These are phyloP conservation scores for Chaetomium olivaceum DNA, from an alignment of 2,329 filamentous ascomycete genomes.

Conservation along the genomic window DNA sequence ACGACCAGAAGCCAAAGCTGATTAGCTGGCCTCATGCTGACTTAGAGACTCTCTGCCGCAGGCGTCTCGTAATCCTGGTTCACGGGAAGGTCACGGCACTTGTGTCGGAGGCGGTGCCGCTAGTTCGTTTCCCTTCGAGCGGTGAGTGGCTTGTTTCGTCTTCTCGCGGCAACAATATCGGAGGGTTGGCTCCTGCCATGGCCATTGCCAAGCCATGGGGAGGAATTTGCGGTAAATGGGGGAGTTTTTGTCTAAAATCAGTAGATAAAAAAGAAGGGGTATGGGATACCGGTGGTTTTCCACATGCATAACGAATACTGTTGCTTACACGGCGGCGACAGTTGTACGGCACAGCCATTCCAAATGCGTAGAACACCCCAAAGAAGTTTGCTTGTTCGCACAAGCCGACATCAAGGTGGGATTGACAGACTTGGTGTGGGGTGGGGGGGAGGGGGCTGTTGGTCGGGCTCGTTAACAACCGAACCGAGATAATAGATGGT, in stretches of 20 bases:
- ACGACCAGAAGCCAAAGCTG: background rate
- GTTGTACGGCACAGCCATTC: background rate
- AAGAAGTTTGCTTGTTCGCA: background rate
- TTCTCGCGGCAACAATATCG: background rate
- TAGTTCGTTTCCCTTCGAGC: constrained; percentile 15
- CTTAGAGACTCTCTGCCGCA: background rate
- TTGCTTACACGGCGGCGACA: background rate
- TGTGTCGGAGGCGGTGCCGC: constrained; percentile 23
- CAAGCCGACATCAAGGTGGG: background rate
- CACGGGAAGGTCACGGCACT: constrained; percentile 3
- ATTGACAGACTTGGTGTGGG: background rate
- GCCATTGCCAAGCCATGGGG: constrained; percentile 11
- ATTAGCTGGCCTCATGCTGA: constrained; percentile 9
- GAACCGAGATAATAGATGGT: background rate
- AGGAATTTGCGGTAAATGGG: background rate
- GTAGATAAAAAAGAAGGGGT: background rate
- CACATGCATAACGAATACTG: background rate
- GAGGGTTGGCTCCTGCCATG: constrained; percentile 7
- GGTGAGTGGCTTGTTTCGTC: constrained; percentile 17
- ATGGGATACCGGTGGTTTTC: background rate
- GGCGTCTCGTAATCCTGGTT: background rate
- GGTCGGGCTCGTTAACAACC: background rate
- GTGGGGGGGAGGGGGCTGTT: too few relatives aligned
- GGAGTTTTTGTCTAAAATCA: background rate
- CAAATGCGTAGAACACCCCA: background rate